Evolutionary conservation across 2,329 filamentous ascomycete genomes (phyloP).

Genomic region (Kalmusia sp.): DNA sequence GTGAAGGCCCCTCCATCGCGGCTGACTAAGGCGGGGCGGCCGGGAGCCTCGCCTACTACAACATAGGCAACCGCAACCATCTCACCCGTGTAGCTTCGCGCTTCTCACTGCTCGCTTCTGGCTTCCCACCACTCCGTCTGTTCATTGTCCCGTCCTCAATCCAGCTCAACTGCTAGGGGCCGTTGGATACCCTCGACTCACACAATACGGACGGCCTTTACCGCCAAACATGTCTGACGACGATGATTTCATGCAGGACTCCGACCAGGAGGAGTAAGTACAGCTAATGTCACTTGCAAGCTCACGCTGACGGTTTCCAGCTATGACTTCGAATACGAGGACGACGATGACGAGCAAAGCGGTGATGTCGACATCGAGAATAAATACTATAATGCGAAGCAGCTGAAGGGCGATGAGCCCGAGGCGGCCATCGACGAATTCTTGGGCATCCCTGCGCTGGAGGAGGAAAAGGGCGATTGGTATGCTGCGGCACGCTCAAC

Average conservation of each 20-base stretch:
- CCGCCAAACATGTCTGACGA: conserved; percentile 72
- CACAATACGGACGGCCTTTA: neutral
- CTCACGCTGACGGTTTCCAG: conserved; percentile 52
- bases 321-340: conserved; percentile 98
- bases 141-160: too few species aligned
- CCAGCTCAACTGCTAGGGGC: too few species aligned
- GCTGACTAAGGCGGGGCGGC: conserved; percentile 2
- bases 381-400: conserved; percentile 99
- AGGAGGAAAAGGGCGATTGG: conserved; percentile 95
- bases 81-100: conserved; percentile 1
- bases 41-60: neutral
- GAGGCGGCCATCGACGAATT: conserved; percentile 92
- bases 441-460: conserved; percentile 81
- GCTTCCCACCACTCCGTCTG: too few species aligned
- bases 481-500: conserved; percentile 38
- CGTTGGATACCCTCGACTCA: too few species aligned
- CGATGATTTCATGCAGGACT: conserved; percentile 94
- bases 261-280: conserved; percentile 80
- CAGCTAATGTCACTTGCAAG: neutral
- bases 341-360: conserved; percentile 85
- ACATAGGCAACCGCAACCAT: conserved; percentile 8
- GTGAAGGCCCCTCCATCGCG: neutral
- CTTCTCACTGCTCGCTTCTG: too few species aligned
- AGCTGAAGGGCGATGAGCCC: conserved; percentile 86
- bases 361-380: conserved; percentile 97